Base-by-base conservation (phyloP, 306 rosid species). In the Pyrus bretschneideri region DNA sequence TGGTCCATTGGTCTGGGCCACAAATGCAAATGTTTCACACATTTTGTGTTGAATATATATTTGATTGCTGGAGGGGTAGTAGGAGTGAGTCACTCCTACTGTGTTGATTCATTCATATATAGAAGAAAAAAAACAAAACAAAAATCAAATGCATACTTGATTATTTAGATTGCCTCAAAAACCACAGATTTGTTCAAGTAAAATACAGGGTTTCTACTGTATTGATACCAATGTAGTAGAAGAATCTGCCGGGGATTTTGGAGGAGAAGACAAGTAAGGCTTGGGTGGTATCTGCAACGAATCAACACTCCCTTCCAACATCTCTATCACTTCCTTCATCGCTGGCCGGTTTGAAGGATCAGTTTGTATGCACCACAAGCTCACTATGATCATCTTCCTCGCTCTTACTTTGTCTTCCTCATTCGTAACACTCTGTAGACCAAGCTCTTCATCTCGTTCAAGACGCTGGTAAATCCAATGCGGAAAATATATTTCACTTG, bases 321-420 rank as follows among this genome's bases (percentile, higher is more conserved):
- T 79, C 4, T 86, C 77, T 2, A 81, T 60, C 11, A 81, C 90
- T 70, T 19, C 13, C 22, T 18, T 64, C 49, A 84, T 84, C 2
- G 82, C 1, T 5, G 88, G 84, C 12, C 88, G 29, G 1, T 58
- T 14, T 33, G 77, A 74, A 9, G 79, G 80, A 21, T 71, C 44
- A 4, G 72, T 74, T 12, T 81, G 84, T 25, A 86, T 76, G 69
- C 84, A 86, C 87, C 84, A 86, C 45, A 86, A 69, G 45, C 85
- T 76, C 6, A 73, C 74, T 3, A 76, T 44, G 4, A 66, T 35
- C 86, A 84, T 79, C 65, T 73, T 81, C 61, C 66, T 79, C 9
- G 31, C 73, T 13, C 2, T 77, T 21, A 21, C 69, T 4, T 75
- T 21, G 38, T 84, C 88, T 15, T 11, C 80, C 21, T 81, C 67